Conservation (phyloP, 305 asterid species). For the Striga hermonthica region DNA sequence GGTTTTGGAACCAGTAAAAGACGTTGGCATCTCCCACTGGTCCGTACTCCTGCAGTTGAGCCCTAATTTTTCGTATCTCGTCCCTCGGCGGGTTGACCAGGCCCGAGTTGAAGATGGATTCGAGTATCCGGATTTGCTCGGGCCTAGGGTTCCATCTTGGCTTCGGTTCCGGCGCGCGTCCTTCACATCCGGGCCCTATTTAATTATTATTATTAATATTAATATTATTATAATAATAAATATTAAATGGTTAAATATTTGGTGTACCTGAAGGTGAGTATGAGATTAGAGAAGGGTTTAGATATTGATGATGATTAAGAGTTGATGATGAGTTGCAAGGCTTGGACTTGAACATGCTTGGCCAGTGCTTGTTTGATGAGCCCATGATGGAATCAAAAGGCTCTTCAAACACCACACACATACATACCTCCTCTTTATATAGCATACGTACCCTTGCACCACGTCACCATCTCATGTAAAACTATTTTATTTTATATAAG, state of each 20-base stretch:
- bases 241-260: background rate
- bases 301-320: conserved; percentile 43
- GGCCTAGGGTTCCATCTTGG: conserved; percentile 95
- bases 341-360: conserved; percentile 88
- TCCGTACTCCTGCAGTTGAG: conserved; percentile 74
- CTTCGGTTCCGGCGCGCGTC: conserved; percentile 78
- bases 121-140: conserved; percentile 80
- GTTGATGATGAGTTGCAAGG: conserved; percentile 46
- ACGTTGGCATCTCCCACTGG: conserved; percentile 95
- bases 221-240: too few species aligned
- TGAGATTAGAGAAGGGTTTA: conserved; percentile 41
- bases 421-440: too few species aligned
- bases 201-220: too few species aligned
- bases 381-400: conserved; percentile 34
- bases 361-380: conserved; percentile 91
- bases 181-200: conserved; percentile 38
- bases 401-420: too few species aligned
- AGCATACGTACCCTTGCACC: too few species aligned
- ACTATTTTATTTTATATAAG: too few species aligned
- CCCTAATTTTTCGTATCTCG: conserved; percentile 72
- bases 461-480: too few species aligned
- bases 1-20: conserved; percentile 92
- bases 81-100: conserved; percentile 90
- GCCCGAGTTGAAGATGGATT: conserved; percentile 84
- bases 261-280: conserved; percentile 40